phyloP scores from a whole-genome alignment of 495 filamentous ascomycete genomes.

The Aspergillus conjunctus region DNA sequence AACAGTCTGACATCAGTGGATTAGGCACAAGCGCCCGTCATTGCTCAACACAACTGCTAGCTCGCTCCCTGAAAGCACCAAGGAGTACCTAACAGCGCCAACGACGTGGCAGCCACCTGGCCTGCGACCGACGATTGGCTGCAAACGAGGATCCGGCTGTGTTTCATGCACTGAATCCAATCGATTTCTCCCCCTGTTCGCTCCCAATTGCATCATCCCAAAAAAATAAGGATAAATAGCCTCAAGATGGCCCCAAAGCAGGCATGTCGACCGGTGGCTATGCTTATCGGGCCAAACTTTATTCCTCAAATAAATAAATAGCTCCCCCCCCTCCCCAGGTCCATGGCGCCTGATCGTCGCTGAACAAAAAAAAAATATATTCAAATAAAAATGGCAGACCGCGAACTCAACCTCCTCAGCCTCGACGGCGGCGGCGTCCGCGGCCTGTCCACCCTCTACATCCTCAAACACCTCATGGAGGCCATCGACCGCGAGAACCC shows the following conservation, averaged over 20 bases:
- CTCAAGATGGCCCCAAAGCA: background rate
- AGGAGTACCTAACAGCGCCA: background rate
- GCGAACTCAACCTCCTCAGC: slow-evolving; percentile 39
- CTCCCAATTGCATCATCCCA: background rate
- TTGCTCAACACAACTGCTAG: background rate
- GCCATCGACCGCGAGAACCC: slow-evolving; percentile 41
- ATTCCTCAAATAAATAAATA: background rate
- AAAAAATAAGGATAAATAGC: background rate
- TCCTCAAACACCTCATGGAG: slow-evolving; percentile 53
- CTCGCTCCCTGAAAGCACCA: background rate
- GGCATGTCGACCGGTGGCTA: background rate
- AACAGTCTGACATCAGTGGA: background rate
- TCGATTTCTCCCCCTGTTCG: background rate
- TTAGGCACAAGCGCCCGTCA: background rate
- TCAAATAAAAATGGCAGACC: slow-evolving; percentile 20
- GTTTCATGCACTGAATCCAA: background rate
- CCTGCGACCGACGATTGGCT: background rate
- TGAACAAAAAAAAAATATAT: background rate
- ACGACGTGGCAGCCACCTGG: slow-evolving; percentile 5
- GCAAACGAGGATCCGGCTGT: background rate
- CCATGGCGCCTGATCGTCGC: background rate
- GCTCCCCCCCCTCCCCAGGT: background rate
- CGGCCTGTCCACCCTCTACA: slow-evolving; percentile 52
- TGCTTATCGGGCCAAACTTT: background rate
- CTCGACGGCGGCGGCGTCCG: slow-evolving; percentile 60